Evolutionary conservation across 2,329 filamentous ascomycete genomes (phyloP), one percentile per base, ranked within the genome.

Genomic region (Juglanconis sp.): DNA sequence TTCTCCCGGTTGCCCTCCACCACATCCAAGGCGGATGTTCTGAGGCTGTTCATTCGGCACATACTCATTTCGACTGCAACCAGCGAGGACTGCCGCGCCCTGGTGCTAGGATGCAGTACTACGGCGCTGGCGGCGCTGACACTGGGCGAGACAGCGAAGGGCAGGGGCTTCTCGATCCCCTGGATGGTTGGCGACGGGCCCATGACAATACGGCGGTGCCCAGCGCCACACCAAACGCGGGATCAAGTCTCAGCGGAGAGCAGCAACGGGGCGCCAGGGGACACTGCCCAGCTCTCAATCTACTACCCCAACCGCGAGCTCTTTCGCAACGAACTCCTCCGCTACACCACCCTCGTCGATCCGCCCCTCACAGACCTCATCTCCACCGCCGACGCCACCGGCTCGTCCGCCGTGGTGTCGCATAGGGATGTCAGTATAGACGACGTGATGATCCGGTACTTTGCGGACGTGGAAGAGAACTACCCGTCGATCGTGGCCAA

Each of bases 401-500:
- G 50, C 30, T 56, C 69, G 42, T 63, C 66, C 34, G 67, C 65
- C 34, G 73, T 89, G 70, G 74, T 86, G 3, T 89, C 84, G 36
- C 87, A 89, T 66, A 90, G 88, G 70, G 88, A 92, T 65, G 83
- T 91, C 50, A 96, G 92, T 50, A 97, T 99, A 68, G 92, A 97
- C 70, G 89, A 93, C 66, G 83, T 99, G 57, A 93, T 98, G 88
- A 78, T 82, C 60, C 87, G 92, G 60, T 99, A 97, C 73, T 96
- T 99, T 69, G 85, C 86, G 65, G 88, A 87, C 46, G 91, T 96
- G 15, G 93, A 96, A 71, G 85, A 86, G 65, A 89, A 89, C 61
- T 97, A 96, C 69, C 91, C 93, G 3, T 91, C 90, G 58, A 92
- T 98, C 59, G 93, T 99, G 66, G 89, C 93, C 36, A 99, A 99